These are phyloP conservation scores for Linum trigynum DNA, from an alignment of 345 rosid species.

Conservation along the genomic window DNA sequence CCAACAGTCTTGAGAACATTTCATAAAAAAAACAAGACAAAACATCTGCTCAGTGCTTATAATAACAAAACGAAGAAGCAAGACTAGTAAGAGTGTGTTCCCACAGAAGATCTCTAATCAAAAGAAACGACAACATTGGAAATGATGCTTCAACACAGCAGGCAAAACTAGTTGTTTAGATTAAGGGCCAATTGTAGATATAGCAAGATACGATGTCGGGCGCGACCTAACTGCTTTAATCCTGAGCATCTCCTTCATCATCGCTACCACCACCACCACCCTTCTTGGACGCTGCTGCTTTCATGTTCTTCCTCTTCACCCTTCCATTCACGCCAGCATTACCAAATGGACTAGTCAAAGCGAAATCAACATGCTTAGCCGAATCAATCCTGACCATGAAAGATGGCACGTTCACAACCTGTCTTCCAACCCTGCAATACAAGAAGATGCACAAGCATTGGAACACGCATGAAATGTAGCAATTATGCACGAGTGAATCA, in stretches of 20 bases:
- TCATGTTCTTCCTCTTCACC: constrained; percentile 56
- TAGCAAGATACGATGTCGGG: neutral
- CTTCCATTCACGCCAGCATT: constrained; percentile 58
- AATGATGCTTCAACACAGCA: neutral
- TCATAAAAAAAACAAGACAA: no score
- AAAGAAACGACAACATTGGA: no score
- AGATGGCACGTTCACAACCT: constrained; percentile 59
- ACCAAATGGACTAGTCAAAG: constrained; percentile 55
- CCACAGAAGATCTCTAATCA: neutral
- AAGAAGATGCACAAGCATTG: neutral
- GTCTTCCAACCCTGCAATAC: constrained; percentile 53
- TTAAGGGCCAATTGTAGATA: neutral
- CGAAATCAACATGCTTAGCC: constrained; percentile 63
- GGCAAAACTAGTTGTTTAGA: neutral
- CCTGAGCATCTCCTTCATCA: constrained; percentile 40
- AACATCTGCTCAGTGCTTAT: no score
- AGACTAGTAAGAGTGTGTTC: no score
- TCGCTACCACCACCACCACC: constrained; percentile 61
- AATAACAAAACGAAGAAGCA: no score
- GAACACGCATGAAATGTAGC: neutral
- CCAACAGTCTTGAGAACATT: no score
- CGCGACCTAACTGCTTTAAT: neutral
- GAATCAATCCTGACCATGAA: constrained; percentile 69
- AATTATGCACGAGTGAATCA: no score
- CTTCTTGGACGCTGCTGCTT: constrained; percentile 55